Evolutionary conservation across 306 rosid genomes (phyloP), one percentile per base, ranked within the genome.

Genomic region (Heteromeles arbutifolia): DNA sequence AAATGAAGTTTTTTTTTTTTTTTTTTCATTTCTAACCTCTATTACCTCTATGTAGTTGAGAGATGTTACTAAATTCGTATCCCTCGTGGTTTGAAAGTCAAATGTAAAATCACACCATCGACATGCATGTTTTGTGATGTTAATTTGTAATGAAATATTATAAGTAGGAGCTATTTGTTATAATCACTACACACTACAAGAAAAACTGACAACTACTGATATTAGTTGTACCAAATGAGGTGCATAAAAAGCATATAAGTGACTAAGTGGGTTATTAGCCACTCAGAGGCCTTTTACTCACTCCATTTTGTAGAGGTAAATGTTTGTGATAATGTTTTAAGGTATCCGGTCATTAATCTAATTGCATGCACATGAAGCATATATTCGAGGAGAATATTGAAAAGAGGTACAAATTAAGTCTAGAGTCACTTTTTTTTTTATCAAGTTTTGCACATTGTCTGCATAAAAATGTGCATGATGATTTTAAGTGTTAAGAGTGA

Each of bases 401-500:
- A 22, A 41, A 41, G 29, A 22, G 15, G 21, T 48, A 48, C 54
- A 14, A 11, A 57, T 6, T 37, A 17, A 56, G 32, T 18, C 41
- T 11, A 52, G 15, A 54, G 11, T 72, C 44, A 12, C 52, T 70
- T 31, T 31, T 50, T 12, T 22, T 61, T 6, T 6, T 53, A 1
- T 24, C 14, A 11, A 56, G 39, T 34, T 72, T 39, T 39, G 41
- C 13, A 37, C 53, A 37, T 72, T 57, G 25, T 57, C 25, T 4
- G 9, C 11, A 39, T 15, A 67, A 21, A 74, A 15, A 67, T 37
- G 29, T 19, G 68, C 69, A 70, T n/a, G 80, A 29, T 15, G 15
- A 32, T 65, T 44, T 74, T 48, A 56, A 81, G 41, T 29, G 80
- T 77, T 44, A 45, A 87, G 97, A 64, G 86, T 87, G 59, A 91